Conservation (phyloP, 768 basidiomycete species). For the Clavulina sp. region DNA sequence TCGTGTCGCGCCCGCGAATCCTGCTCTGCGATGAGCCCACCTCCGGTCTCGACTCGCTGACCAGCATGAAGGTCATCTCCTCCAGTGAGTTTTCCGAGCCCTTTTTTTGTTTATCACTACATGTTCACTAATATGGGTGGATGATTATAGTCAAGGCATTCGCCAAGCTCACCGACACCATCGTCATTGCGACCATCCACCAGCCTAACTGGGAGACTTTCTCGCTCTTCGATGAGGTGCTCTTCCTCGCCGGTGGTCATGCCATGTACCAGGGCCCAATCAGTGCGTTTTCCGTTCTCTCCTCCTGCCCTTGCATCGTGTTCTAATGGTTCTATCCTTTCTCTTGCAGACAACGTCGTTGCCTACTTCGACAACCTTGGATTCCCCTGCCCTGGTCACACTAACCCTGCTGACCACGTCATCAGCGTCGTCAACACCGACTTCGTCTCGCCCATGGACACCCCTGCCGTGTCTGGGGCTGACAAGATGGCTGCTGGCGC, state of each 20-base stretch:
- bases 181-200: constrained; percentile 49
- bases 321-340: constrained; percentile 15
- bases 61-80: constrained; percentile 13
- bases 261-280: constrained; percentile 26
- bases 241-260: constrained; percentile 38
- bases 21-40: constrained; percentile 47
- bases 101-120: constrained; percentile 6
- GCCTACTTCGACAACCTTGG: constrained; percentile 21
- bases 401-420: constrained; percentile 41
- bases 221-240: constrained; percentile 37
- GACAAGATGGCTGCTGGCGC: background rate
- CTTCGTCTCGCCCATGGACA: background rate
- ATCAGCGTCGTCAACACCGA: constrained; percentile 32
- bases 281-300: constrained; percentile 13
- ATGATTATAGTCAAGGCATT: constrained; percentile 23
- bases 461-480: background rate
- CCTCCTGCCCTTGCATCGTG: constrained; percentile 19
- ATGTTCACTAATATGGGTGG: constrained; percentile 12
- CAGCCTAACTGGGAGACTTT: constrained; percentile 47
- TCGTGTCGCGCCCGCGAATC: constrained; percentile 43
- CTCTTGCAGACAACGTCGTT: constrained; percentile 16
- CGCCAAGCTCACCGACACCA: constrained; percentile 30
- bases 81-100: constrained; percentile 18
- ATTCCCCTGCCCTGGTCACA: constrained; percentile 20
- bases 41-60: constrained; percentile 29